Base-by-base conservation (phyloP, 2,329 filamentous ascomycete genomes). In the Hortaea sp. region DNA sequence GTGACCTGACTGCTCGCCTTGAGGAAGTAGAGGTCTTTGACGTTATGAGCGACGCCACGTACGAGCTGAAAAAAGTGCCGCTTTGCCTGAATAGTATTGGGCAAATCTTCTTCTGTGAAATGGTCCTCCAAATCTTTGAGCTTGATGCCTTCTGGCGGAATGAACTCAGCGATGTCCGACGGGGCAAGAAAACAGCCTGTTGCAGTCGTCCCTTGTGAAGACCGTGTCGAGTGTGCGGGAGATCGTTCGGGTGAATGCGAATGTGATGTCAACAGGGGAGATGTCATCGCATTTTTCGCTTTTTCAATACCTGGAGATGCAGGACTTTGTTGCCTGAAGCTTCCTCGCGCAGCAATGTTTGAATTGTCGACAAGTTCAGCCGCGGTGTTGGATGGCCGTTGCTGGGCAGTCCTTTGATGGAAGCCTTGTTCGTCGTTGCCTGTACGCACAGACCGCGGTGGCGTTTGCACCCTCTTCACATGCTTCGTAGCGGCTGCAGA, bases 71-170 rank as follows among this genome's bases (percentile, higher is more conserved):
- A 5, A n/a, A 43, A 47, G 11, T 32, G 20, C 29, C 6, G n/a
- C 7, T 30, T 32, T 10, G 45, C 40, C 4, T 27, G 7, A 6
- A 27, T 4, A 31, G 28, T 29, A 27, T 28, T 7, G 4, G 41
- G 45, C 6, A 43, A 11, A 6, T 28, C 6, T 2, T 43, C 34
- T 10, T 30, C 27, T 28, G 29, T 28, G 45, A 47, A 47, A 11
- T 5, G 37, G 9, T 1, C 9, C 29, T 40, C 6, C 4, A 43
- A 35, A 27, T 43, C 45, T 5, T 20, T 11, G 20, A 47, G 31
- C 31, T 39, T 34, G 27, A 47, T 43, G 32, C 45, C 45, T 9
- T 43, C 31, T 6, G 40, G n/a, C 4, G 45, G 40, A 9, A 43
- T 31, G 13, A 39, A 34, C 10, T 7, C 6, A 11, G 7, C n/a